phyloP scores from a whole-genome alignment of 352 stramenopile genomes.

The Phytophthora pluvialis region DNA sequence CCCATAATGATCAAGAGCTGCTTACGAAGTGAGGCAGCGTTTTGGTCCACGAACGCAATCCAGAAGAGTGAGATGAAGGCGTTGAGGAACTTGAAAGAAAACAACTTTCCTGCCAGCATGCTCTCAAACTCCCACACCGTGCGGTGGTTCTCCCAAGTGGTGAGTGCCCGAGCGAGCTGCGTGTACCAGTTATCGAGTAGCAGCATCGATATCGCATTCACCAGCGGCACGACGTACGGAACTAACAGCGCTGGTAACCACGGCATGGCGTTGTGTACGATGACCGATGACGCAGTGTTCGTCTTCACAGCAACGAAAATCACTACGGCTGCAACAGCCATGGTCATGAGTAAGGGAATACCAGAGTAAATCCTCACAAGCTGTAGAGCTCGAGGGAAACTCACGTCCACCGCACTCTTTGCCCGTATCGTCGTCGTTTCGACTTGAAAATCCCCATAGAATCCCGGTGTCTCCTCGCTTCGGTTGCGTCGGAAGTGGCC shows the following conservation, averaged over 20 bases:
- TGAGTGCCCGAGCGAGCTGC: constrained; percentile 56
- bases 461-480: constrained; percentile 52
- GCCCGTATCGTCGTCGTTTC: constrained; percentile 42
- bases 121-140: constrained; percentile 82
- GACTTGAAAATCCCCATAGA: constrained; percentile 80
- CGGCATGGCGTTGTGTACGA: constrained; percentile 37
- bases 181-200: constrained; percentile 80
- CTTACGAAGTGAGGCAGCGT: constrained; percentile 54
- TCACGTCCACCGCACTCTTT: constrained; percentile 53
- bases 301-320: constrained; percentile 72
- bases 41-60: constrained; percentile 73
- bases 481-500: constrained; percentile 74
- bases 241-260: constrained; percentile 49
- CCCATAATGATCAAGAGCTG: constrained; percentile 80
- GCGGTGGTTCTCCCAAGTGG: constrained; percentile 81
- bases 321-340: constrained; percentile 54
- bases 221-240: constrained; percentile 62
- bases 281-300: constrained; percentile 30
- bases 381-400: constrained; percentile 68
- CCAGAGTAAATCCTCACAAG: constrained; percentile 66
- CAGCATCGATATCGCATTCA: constrained; percentile 77
- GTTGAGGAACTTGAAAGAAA: constrained; percentile 87
- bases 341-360: constrained; percentile 56
- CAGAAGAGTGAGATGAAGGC: constrained; percentile 85
- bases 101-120: constrained; percentile 79